These are phyloP conservation scores for Vanilla planifolia DNA, from an alignment of 106 monocot genomes.

Conservation along the genomic window DNA sequence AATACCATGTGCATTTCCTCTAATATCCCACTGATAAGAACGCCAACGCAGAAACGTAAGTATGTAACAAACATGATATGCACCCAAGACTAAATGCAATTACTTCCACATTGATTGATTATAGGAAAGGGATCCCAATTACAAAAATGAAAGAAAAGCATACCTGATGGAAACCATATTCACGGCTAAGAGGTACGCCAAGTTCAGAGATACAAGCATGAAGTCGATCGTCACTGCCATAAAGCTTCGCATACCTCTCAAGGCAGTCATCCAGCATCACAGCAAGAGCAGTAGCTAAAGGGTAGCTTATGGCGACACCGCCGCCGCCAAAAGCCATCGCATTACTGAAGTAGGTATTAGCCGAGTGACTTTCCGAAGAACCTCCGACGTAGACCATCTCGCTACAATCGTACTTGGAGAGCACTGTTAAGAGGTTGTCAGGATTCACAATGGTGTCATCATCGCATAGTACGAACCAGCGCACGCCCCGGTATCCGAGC, in stretches of 20 bases:
- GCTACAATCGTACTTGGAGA: slow-evolving; percentile 71
- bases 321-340: slow-evolving; percentile 92
- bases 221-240: slow-evolving; percentile 85
- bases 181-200: slow-evolving; percentile 68
- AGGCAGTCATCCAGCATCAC: slow-evolving; percentile 70
- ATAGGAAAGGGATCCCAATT: too few species aligned
- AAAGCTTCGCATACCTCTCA: slow-evolving; percentile 79
- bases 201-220: slow-evolving; percentile 93
- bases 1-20: slow-evolving; percentile 68
- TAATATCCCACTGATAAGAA: slow-evolving; percentile 74
- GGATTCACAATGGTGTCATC: slow-evolving; percentile 77
- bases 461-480: slow-evolving; percentile 90
- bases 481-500: slow-evolving; percentile 39
- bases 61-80: background rate
- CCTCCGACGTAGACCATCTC: slow-evolving; percentile 84
- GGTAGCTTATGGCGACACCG: slow-evolving; percentile 76
- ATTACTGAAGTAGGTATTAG: slow-evolving; percentile 84
- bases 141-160: background rate
- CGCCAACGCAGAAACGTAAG: slow-evolving; percentile 7
- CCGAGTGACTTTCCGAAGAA: slow-evolving; percentile 83
- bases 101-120: background rate
- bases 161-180: slow-evolving; percentile 85
- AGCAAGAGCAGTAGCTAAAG: slow-evolving; percentile 56
- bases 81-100: background rate
- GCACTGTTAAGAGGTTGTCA: slow-evolving; percentile 75